Conservation (phyloP, 2,329 filamentous ascomycete species). For the Rhytidhysteron rufulum region DNA sequence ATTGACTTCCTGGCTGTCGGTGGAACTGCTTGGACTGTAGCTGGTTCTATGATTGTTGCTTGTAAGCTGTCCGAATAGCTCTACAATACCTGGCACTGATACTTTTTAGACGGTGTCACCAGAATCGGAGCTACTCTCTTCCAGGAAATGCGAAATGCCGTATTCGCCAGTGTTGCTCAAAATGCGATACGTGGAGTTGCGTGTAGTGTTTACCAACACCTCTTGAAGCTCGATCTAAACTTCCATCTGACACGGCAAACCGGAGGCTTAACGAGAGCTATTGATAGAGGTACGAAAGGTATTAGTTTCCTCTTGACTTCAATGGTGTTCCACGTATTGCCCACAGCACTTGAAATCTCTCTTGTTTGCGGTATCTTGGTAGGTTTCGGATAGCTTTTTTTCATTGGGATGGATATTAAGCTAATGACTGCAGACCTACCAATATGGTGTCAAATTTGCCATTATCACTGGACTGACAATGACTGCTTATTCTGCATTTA, state of each 20-base stretch:
- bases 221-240: slow-evolving; percentile 82
- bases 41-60: slow-evolving; percentile 87
- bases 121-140: slow-evolving; percentile 86
- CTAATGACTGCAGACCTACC: slow-evolving; percentile 62
- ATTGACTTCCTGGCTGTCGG: slow-evolving; percentile 82
- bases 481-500: slow-evolving; percentile 93
- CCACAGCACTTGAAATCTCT: slow-evolving; percentile 87
- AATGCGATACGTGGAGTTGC: slow-evolving; percentile 93
- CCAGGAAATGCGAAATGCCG: slow-evolving; percentile 89
- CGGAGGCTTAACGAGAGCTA: slow-evolving; percentile 86
- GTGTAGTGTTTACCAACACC: slow-evolving; percentile 85
- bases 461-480: slow-evolving; percentile 87
- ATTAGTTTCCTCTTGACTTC: slow-evolving; percentile 96
- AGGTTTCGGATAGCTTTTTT: slow-evolving; percentile 14
- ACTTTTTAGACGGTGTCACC: slow-evolving; percentile 66
- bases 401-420: background rate
- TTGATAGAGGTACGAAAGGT: slow-evolving; percentile 95
- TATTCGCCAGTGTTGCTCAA: slow-evolving; percentile 95
- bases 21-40: slow-evolving; percentile 85
- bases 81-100: slow-evolving; percentile 5
- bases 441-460: slow-evolving; percentile 89
- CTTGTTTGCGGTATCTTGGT: slow-evolving; percentile 92
- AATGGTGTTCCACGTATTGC: slow-evolving; percentile 97
- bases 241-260: slow-evolving; percentile 96
- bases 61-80: slow-evolving; percentile 46